Base-by-base conservation (phyloP, 208 protist genomes). In the Kentomonas sorsogonicus region DNA sequence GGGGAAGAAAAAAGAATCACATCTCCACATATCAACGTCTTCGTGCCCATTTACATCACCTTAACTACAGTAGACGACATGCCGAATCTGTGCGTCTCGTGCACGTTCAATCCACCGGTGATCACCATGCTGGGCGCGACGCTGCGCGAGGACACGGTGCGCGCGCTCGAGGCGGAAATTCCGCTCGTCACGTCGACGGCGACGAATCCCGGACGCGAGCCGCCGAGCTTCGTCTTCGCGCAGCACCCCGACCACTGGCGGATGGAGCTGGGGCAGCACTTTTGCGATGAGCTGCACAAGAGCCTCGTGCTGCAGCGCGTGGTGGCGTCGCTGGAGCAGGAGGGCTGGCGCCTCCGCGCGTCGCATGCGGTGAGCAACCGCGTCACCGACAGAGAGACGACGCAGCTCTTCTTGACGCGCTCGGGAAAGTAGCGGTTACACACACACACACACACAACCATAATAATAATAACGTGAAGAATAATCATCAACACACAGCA, bases 31-130 rank as follows among this genome's bases (percentile, higher is more conserved):
- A n/a, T n/a, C n/a, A n/a, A n/a, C n/a, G n/a, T n/a, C n/a, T n/a
- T n/a, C n/a, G n/a, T n/a, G 3, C 29, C 34, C 4, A 38, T n/a
- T 36, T 13, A 20, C 40, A 27, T 25, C 41, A 20, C 13, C 50
- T n/a, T n/a, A n/a, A n/a, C n/a, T n/a, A n/a, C n/a, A 25, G 16
- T 47, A 26, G 27, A 31, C 16, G 70, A 16, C 55, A 96, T 96
- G 91, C 87, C 87, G 25, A 93, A 96, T 64, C 69, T 96, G n/a
- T 89, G 87, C 56, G 88, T 95, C 58, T 90, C 86, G 29, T 82
- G 74, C 63, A 83, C 82, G 5, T 96, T 93, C 69, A 96, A 94
- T 74, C 91, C 87, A 7, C 91, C 91, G 3, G 76, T 82, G 31
- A 86, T 96, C 52, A 91, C 85, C 30, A 46, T 96, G 23, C 51